Percentiles rank a stretch among this genome's conserved stretches.
Evolutionary conservation across 805 yeast species (phyloP).

Genomic region (Sugiyamaella chiloensis): DNA sequence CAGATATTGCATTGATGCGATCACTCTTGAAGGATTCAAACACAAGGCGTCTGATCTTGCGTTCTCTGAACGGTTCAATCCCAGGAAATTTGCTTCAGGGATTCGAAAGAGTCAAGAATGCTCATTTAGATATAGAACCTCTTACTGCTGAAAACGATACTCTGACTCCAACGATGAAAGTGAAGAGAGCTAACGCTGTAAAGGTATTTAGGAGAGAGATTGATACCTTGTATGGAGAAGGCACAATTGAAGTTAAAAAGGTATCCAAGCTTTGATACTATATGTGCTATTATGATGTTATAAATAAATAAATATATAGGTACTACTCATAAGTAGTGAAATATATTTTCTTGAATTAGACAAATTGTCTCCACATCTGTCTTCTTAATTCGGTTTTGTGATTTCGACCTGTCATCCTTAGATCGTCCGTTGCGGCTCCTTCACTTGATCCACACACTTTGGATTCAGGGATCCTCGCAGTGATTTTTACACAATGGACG

Average conservation of each 20-base stretch:
- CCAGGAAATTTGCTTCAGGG: slow-evolving; percentile 47
- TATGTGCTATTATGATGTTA: too few species aligned
- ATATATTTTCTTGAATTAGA: too few species aligned
- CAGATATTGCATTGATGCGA: slow-evolving; percentile 32
- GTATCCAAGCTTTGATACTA: slow-evolving; percentile 2
- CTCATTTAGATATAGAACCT: slow-evolving; percentile 54
- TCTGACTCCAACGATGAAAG: slow-evolving; percentile 64
- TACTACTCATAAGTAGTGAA: too few species aligned
- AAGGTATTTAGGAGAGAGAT: slow-evolving; percentile 42
- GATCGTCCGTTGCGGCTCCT: too few species aligned
- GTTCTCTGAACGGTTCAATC: slow-evolving; percentile 39
- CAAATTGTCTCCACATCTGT: too few species aligned
- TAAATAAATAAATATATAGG: too few species aligned
- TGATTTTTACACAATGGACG: too few species aligned
- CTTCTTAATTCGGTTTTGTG: too few species aligned
- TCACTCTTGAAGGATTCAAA: slow-evolving; percentile 33
- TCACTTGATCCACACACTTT: too few species aligned
- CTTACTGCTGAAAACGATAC: slow-evolving; percentile 58
- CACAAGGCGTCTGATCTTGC: slow-evolving; percentile 38
- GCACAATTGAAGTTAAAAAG: slow-evolving; percentile 26
- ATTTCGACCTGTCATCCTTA: too few species aligned
- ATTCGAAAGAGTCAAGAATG: slow-evolving; percentile 60
- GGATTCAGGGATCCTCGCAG: too few species aligned
- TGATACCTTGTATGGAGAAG: slow-evolving; percentile 48
- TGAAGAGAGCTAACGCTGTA: slow-evolving; percentile 50